These are phyloP conservation scores for Hemisphaericaspora lyxosophila DNA, from an alignment of 1,139 yeast species.

Conservation along the genomic window DNA sequence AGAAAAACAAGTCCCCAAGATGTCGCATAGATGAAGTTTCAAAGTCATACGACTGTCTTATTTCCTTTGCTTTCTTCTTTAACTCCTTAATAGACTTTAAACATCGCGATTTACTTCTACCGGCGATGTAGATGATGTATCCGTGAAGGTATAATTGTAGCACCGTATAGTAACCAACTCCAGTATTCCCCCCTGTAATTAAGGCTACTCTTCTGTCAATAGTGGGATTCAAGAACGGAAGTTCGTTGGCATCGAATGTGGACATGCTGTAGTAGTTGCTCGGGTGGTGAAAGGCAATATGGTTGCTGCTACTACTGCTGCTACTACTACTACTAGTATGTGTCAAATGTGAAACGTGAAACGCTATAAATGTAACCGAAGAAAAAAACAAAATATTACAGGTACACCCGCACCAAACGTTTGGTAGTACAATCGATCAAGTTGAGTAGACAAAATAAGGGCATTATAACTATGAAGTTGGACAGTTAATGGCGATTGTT, in stretches of 20 bases:
- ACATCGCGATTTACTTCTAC: conserved; percentile 60
- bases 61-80: conserved; percentile 48
- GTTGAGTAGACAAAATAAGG: no score
- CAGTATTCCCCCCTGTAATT: conserved; percentile 79
- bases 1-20: conserved; percentile 57
- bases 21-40: conserved; percentile 19
- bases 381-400: no score
- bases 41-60: conserved; percentile 21
- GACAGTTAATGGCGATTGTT: no score
- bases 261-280: conserved; percentile 1
- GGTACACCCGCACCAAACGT: no score
- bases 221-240: conserved; percentile 41
- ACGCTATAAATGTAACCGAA: no score
- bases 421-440: no score
- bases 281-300: no score
- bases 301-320: no score
- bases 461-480: no score
- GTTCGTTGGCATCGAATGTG: conserved; percentile 22
- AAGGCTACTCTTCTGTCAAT: conserved; percentile 58
- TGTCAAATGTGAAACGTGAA: no score
- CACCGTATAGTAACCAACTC: conserved; percentile 76
- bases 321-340: no score
- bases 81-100: conserved; percentile 56
- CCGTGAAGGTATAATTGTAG: conserved; percentile 80
- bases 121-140: conserved; percentile 68